Conservation (phyloP, 192 early-diverging fungal genomes). For the Backusella liffmaniae region DNA sequence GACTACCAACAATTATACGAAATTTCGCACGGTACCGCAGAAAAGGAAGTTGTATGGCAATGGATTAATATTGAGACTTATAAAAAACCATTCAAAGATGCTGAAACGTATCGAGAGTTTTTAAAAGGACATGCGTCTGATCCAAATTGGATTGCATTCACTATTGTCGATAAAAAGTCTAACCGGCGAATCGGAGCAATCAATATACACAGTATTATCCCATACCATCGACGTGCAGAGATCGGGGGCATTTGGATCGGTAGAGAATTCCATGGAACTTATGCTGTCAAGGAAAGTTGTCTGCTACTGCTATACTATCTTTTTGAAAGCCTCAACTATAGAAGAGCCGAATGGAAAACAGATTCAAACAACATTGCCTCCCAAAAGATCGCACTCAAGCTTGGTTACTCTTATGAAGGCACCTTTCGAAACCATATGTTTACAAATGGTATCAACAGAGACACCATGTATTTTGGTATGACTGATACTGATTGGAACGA, state of each 20-base stretch:
- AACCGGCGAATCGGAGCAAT: neutral
- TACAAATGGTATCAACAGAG: neutral
- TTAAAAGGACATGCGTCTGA: neutral
- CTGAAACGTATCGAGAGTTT: neutral
- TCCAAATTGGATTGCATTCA: neutral
- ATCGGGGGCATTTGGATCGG: constrained; percentile 22
- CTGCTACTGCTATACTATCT: neutral
- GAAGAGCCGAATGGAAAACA: constrained; percentile 40
- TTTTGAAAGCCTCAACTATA: neutral
- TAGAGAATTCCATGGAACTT: constrained; percentile 10
- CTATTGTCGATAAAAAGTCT: neutral
- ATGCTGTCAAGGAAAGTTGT: constrained; percentile 10
- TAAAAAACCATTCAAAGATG: neutral
- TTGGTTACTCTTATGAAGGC: constrained; percentile 36
- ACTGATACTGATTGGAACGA: neutral
- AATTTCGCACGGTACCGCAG: neutral
- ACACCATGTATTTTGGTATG: neutral
- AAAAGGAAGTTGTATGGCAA: neutral
- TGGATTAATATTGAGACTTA: neutral
- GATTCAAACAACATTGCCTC: constrained; percentile 39
- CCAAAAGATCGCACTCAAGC: constrained; percentile 38
- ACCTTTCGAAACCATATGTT: constrained; percentile 33
- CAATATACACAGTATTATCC: neutral
- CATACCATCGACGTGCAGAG: constrained; percentile 13
- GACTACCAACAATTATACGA: neutral